Base-by-base conservation (phyloP, 2,329 filamentous ascomycete species). In the Aschersonia sp. region DNA sequence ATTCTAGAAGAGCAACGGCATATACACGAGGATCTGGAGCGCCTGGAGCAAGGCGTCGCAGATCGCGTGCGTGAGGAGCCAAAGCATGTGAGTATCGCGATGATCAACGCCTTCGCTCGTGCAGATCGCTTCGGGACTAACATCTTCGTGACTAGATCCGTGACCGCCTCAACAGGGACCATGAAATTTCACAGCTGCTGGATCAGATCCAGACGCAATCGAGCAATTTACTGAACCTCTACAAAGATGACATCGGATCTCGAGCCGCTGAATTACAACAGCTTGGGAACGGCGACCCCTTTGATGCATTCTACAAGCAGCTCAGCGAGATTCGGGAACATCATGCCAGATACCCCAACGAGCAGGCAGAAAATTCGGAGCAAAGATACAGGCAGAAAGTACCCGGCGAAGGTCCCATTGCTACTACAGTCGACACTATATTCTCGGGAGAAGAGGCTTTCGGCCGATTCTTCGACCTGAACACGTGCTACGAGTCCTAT, bases 371-470 rank as follows among this genome's bases (percentile, higher is more conserved):
- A 65, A 95, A 97, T 57, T 79, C 95, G 11, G 94, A 98, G 67
- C 79, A 83, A 55, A 85, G 89, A 37, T 98, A 98, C 70, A 87
- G 88, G 63, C 75, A 67, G 43, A 74, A 80, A 59, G 77, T 75
- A 49, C 69, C 74, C 41, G 75, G 73, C 10, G 79, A 80, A 45
- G 78, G 83, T 44, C 69, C 73, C 1, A 64, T 77, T 48, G 72
- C 76, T 4, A 79, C 77, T 42, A 79, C 89, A 46, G 82, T 95
- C 44, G 90, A 97, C 59, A 80, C 79, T 49, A 84, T 97, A 71
- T 98, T 98, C 65, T 94, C 88, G 0, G 92, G 92, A 51, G 94
- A 98, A 65, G 92, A 98, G 64, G 84, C 83, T 0, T 95, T 84
- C 58, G 92, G 92, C 42, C 84, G 87, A 55, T 98, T 87, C 65